Conservation (phyloP, 169 alveolate species). For the Cryptosporidium felis region DNA sequence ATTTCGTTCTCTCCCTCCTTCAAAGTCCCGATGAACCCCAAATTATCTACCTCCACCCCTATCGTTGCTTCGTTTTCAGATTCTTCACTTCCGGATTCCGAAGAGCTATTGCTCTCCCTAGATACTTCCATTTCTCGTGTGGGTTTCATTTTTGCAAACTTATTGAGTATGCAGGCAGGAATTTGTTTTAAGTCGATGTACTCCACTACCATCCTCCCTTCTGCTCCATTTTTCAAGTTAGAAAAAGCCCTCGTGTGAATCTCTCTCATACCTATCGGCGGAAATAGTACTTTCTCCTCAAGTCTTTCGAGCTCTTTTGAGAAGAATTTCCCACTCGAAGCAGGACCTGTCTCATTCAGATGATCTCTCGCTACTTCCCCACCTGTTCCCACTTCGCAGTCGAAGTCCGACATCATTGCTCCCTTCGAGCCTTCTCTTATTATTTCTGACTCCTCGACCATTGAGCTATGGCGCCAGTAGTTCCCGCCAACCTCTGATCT, state of each 20-base stretch:
- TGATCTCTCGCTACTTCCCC: neutral
- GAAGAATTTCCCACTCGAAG: neutral
- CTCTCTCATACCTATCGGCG: neutral
- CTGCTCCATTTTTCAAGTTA: neutral
- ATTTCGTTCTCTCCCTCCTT: neutral
- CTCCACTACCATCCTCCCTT: conserved; percentile 2
- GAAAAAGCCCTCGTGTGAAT: neutral
- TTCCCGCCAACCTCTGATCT: no score
- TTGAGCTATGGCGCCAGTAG: no score
- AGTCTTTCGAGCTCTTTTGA: neutral
- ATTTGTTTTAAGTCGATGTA: conserved; percentile 4
- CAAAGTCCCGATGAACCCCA: neutral
- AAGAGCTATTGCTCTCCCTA: neutral
- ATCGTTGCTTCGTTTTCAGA: neutral
- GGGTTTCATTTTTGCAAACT: neutral
- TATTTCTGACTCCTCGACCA: no score
- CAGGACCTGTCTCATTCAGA: neutral
- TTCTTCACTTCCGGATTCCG: conserved; percentile 1
- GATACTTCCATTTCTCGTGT: neutral
- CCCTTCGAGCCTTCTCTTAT: no score
- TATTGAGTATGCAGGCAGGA: neutral
- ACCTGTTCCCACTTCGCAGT: neutral
- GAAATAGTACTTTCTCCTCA: neutral
- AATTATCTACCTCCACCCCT: neutral
- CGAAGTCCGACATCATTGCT: no score